Percentiles rank a stretch among this genome's conserved stretches.
Evolutionary conservation across 164 flowering plant species (phyloP).

Genomic region (Stephania japonica): DNA sequence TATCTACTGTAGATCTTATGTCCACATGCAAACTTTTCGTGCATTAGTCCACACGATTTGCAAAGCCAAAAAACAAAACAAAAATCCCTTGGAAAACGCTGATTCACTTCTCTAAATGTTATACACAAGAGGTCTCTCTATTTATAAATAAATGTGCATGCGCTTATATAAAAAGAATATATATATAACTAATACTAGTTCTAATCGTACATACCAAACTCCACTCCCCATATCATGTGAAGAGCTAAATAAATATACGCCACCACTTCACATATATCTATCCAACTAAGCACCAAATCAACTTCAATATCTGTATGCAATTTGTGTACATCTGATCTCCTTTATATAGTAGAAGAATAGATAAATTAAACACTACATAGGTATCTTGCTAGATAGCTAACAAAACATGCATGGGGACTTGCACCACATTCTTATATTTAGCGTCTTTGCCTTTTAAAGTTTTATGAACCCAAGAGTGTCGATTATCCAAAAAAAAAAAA

Average conservation of each 20-base stretch:
- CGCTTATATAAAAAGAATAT: background rate
- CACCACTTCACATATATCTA: conserved; percentile 10
- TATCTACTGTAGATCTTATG: conserved; percentile 33
- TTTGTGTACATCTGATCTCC: background rate
- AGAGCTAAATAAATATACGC: conserved; percentile 3
- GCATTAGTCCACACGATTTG: conserved; percentile 35
- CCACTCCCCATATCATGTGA: conserved; percentile 4
- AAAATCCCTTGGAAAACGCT: conserved; percentile 27
- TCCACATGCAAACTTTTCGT: conserved; percentile 43
- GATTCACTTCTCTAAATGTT: background rate
- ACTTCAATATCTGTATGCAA: conserved; percentile 2
- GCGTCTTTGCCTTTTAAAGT: conserved; percentile 10
- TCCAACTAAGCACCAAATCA: conserved; percentile 7
- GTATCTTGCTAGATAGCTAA: background rate
- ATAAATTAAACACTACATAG: background rate
- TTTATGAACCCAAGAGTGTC: conserved; percentile 6
- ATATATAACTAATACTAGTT: background rate
- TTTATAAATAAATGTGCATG: no score
- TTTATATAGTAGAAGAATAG: background rate
- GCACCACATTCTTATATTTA: conserved; percentile 10
- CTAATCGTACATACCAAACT: background rate
- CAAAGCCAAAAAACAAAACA: background rate
- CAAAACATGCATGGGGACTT: conserved; percentile 22
- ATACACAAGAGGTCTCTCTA: no score
- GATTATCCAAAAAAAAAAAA: background rate